phyloP scores from a whole-genome alignment of 2,329 filamentous ascomycete genomes.

The Pleurostoma richardsiae region DNA sequence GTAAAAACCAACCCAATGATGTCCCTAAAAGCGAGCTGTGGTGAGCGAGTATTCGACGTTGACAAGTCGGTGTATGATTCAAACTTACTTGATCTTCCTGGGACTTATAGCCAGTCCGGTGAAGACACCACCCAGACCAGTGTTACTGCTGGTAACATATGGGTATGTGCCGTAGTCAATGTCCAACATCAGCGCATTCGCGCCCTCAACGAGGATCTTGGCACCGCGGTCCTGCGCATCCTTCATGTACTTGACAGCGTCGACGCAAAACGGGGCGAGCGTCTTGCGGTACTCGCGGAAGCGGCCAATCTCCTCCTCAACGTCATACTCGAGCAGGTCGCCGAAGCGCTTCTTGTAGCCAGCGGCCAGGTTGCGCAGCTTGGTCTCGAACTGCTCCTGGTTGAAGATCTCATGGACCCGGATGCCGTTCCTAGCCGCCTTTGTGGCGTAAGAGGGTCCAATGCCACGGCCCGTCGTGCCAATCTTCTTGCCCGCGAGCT shows the following conservation, averaged over 20 bases:
- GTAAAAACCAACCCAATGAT: too few species aligned
- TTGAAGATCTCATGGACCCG: constrained; percentile 64
- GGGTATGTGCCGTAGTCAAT: constrained; percentile 58
- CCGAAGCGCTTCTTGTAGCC: constrained; percentile 68
- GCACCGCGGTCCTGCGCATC: constrained; percentile 44
- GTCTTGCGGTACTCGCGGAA: constrained; percentile 55
- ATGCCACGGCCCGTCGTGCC: constrained; percentile 35
- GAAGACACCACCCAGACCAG: constrained; percentile 52
- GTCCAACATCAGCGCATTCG: constrained; percentile 57
- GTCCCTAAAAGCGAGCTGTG: too few species aligned
- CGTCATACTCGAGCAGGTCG: constrained; percentile 58
- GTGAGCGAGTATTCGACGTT: too few species aligned
- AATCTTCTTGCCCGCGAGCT: constrained; percentile 34
- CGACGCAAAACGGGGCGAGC: constrained; percentile 58
- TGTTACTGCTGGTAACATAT: constrained; percentile 52
- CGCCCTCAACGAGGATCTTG: constrained; percentile 58
- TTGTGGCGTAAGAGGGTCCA: constrained; percentile 18
- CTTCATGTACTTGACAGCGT: constrained; percentile 61
- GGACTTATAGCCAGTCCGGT: constrained; percentile 52
- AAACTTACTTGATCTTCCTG: constrained; percentile 45
- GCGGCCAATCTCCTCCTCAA: constrained; percentile 61
- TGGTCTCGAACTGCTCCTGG: constrained; percentile 59
- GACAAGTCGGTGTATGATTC: too few species aligned
- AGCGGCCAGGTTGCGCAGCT: constrained; percentile 54
- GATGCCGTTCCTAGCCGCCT: constrained; percentile 52